phyloP scores from a whole-genome alignment of 768 basidiomycete genomes.

The Mycena epipterygia region DNA sequence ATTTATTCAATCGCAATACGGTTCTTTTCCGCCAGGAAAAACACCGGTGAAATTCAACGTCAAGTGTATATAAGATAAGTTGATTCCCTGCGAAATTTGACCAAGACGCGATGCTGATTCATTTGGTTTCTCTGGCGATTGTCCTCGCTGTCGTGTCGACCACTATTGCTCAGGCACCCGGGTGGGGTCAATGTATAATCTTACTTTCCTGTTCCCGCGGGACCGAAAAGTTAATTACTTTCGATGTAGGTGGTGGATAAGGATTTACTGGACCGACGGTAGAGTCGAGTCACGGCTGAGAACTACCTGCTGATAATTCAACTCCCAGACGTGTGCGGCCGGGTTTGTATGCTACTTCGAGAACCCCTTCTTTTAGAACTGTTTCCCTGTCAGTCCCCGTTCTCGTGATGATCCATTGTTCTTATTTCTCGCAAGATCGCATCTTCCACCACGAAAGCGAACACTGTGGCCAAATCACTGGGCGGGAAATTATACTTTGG shows the following conservation, averaged over 20 bases:
- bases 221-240: not conserved
- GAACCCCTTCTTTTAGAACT: conserved; percentile 20
- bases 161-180: not conserved
- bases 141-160: conserved; percentile 3
- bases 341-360: not conserved
- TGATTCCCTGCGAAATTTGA: not conserved
- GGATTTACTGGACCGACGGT: conserved; percentile 23
- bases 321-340: conserved; percentile 2
- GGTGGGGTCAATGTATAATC: conserved; percentile 24
- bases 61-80: not conserved
- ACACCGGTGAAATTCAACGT: not conserved
- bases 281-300: too few species aligned
- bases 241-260: conserved; percentile 12
- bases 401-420: not conserved
- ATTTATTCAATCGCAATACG: not conserved
- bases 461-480: conserved; percentile 50
- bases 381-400: conserved; percentile 2
- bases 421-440: not conserved
- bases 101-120: not conserved
- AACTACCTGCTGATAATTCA: too few species aligned
- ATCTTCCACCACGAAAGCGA: conserved; percentile 41
- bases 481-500: conserved; percentile 63
- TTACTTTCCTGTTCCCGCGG: not conserved
- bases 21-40: not conserved
- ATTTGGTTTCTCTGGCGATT: not conserved